These are phyloP conservation scores for Solanum raphanifolium DNA, from an alignment of 257 asterid species.

Conservation along the genomic window DNA sequence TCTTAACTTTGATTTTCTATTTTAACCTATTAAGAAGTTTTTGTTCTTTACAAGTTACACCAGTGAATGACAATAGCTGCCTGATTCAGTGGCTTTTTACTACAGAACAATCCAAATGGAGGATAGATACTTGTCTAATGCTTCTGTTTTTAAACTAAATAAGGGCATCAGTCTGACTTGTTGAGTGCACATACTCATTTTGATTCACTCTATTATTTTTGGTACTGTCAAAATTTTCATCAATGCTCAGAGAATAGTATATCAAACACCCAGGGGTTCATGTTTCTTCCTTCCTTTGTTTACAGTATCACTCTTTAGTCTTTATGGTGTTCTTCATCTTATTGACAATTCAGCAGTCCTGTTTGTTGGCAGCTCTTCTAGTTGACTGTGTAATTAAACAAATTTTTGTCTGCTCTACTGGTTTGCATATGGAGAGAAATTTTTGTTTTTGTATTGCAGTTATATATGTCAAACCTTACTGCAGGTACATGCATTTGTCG, in stretches of 20 bases:
- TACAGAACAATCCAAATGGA: background rate
- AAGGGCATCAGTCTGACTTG: background rate
- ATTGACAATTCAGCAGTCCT: background rate
- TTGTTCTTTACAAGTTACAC: background rate
- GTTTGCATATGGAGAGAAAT: background rate
- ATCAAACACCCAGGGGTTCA: background rate
- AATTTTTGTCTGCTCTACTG: background rate
- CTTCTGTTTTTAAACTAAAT: background rate
- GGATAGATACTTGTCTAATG: background rate
- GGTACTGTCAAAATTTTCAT: background rate
- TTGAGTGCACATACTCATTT: background rate
- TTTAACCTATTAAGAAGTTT: background rate
- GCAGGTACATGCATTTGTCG: slow-evolving; percentile 92
- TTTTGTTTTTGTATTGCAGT: background rate
- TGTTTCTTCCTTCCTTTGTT: background rate
- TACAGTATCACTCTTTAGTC: background rate
- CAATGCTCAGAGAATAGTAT: background rate
- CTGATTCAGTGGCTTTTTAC: background rate
- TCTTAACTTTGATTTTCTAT: background rate
- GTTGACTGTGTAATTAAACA: background rate
- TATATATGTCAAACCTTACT: slow-evolving; percentile 1
- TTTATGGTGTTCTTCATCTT: background rate
- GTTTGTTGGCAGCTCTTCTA: background rate
- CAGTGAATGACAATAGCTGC: background rate
- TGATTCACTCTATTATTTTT: background rate